Base-by-base conservation (phyloP, 192 early-diverging fungal species). In the Pecoramyces ruminantium region DNA sequence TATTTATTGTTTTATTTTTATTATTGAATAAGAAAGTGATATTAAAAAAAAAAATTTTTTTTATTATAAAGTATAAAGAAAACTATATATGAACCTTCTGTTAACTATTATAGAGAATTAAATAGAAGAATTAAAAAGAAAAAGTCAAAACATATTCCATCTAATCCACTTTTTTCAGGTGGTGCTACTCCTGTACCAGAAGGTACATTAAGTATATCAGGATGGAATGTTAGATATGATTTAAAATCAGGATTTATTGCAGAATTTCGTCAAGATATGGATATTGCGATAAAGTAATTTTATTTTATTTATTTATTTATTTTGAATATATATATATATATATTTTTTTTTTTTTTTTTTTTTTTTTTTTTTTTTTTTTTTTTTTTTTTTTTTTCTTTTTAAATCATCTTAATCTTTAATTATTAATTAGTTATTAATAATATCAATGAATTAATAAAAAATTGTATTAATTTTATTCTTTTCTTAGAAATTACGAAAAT, bases 201-300 rank as follows among this genome's bases (percentile, higher is more conserved):
- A 82, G 84, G 38, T 86, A 83, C 86, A 6, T 83, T 90, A 28
- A 83, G 85, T 82, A 81, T 87, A 9, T 87, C 86, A 30, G 95
- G 94, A 12, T 96, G 95, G 95, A 85, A 89, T 79, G 80, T 92
- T 2, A 88, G 95, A 18, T 95, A 96, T 82, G 94, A 96, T 79
- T 94, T 87, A 79, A 96, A 96, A 13, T 40, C 78, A 29, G 89
- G 51, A 27, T 86, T 88, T 29, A 87, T 90, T 83, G 86, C 87
- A 6, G 89, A 90, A 81, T 88, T 89, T 78, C 80, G 87, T 34
- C 86, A 88, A 78, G 89, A 90, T 51, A 81, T 88, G 77, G 89
- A 90, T 21, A 80, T 80, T 27, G 86, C 86, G 16, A 85, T 85
- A 0, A 86, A 82, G 88, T 88, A n/a, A n/a, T n/a, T n/a, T n/a